These are phyloP conservation scores for Astrothelium subdiscretum DNA, from an alignment of 495 filamentous ascomycete species.

Conservation along the genomic window DNA sequence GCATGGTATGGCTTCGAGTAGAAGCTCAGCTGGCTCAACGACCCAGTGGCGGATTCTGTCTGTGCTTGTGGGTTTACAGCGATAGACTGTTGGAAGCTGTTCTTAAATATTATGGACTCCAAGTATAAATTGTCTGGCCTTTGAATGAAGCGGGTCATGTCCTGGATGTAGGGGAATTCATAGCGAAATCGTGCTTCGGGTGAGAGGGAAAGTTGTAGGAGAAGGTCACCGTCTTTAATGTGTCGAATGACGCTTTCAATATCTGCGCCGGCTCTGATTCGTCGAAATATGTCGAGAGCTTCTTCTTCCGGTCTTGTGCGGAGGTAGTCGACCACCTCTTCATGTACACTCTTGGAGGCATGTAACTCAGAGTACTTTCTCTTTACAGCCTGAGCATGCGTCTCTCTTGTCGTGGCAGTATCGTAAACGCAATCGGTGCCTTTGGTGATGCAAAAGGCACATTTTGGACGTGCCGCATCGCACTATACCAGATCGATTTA, in stretches of 20 bases:
- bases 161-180: neutral
- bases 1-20: conserved; percentile 3
- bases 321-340: neutral
- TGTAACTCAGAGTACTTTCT: neutral
- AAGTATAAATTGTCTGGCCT: neutral
- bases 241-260: neutral
- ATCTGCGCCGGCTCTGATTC: neutral
- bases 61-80: neutral
- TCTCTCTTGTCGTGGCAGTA: neutral
- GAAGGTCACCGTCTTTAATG: neutral
- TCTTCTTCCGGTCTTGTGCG: neutral
- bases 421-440: neutral
- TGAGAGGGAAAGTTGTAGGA: neutral
- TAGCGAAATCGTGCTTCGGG: neutral
- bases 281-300: neutral
- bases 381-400: neutral
- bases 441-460: neutral
- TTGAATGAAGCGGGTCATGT: neutral
- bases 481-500: neutral
- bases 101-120: neutral
- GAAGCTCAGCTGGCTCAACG: neutral
- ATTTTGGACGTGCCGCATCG: neutral
- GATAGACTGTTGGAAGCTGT: neutral
- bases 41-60: neutral
- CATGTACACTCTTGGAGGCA: neutral